Conservation (phyloP, 495 filamentous ascomycete genomes). For the Melanomma pulvis-pyrius region DNA sequence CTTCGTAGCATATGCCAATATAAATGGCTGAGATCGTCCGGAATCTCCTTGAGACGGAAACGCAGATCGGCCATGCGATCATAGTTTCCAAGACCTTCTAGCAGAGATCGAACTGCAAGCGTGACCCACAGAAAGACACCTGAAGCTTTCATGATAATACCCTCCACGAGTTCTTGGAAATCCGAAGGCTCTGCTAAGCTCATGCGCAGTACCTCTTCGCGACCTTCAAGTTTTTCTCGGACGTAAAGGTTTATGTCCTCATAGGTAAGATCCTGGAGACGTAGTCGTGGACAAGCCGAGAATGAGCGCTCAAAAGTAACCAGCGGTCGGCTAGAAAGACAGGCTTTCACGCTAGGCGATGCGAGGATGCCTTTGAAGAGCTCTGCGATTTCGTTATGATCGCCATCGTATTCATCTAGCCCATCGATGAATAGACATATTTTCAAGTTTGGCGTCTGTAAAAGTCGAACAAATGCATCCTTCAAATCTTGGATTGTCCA, state of each 20-base stretch:
- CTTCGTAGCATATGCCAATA: constrained; percentile 7
- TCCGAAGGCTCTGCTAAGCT: constrained; percentile 6
- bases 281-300: background rate
- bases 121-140: constrained; percentile 10
- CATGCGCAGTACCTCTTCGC: background rate
- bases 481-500: background rate
- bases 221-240: constrained; percentile 1
- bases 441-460: background rate
- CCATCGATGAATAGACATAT: constrained; percentile 6
- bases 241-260: constrained; percentile 8
- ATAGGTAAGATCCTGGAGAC: constrained; percentile 13
- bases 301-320: constrained; percentile 3
- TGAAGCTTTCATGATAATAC: constrained; percentile 2
- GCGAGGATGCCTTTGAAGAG: constrained; percentile 7
- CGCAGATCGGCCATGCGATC: constrained; percentile 6
- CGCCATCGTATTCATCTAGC: constrained; percentile 2
- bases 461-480: background rate
- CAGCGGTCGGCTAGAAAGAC: constrained; percentile 4
- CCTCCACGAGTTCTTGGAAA: background rate
- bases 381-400: background rate
- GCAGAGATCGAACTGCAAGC: background rate
- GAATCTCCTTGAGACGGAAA: constrained; percentile 2
- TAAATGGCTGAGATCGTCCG: constrained; percentile 3
- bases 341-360: constrained; percentile 6
- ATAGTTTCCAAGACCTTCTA: constrained; percentile 1